These are phyloP conservation scores for Ampelocalamus luodianensis DNA, from an alignment of 176 grass and related monocot genomes.

Conservation along the genomic window DNA sequence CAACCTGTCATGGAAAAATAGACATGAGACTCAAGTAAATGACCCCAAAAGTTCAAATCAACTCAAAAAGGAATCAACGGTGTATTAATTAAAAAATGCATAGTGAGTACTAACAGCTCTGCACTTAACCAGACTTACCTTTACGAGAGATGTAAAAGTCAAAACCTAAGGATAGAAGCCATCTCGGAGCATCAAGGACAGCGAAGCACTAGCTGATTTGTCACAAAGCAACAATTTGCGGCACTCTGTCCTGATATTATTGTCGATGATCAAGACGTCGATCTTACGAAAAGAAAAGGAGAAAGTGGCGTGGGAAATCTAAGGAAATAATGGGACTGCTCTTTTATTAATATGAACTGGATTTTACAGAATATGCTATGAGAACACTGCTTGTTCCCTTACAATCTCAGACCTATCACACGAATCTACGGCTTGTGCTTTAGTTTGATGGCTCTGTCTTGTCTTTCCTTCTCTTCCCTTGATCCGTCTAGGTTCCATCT, in stretches of 20 bases:
- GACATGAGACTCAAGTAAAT: neutral
- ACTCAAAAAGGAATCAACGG: conserved; percentile 27
- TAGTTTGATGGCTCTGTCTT: too few species aligned
- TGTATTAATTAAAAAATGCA: conserved; percentile 5
- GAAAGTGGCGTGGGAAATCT: too few species aligned
- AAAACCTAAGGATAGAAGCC: conserved; percentile 56
- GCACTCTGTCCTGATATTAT: conserved; percentile 85
- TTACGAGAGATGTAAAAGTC: conserved; percentile 71
- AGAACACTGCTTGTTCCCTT: too few species aligned
- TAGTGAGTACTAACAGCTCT: neutral
- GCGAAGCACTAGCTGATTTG: conserved; percentile 62
- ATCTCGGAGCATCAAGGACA: conserved; percentile 84
- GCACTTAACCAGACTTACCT: conserved; percentile 35
- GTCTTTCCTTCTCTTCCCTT: too few species aligned
- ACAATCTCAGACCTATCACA: too few species aligned
- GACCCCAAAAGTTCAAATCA: conserved; percentile 14
- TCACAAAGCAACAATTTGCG: conserved; percentile 59
- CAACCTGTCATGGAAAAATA: conserved; percentile 63
- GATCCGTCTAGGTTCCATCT: too few species aligned
- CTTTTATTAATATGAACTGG: too few species aligned
- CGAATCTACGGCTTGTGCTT: too few species aligned
- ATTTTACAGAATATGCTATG: too few species aligned
- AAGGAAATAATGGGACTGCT: too few species aligned
- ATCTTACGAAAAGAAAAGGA: too few species aligned
- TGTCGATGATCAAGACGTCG: too few species aligned